Percentiles rank a stretch among this genome's conserved stretches.
These are phyloP conservation scores for Erodium texanum DNA, from an alignment of 441 rosid species.

Conservation along the genomic window DNA sequence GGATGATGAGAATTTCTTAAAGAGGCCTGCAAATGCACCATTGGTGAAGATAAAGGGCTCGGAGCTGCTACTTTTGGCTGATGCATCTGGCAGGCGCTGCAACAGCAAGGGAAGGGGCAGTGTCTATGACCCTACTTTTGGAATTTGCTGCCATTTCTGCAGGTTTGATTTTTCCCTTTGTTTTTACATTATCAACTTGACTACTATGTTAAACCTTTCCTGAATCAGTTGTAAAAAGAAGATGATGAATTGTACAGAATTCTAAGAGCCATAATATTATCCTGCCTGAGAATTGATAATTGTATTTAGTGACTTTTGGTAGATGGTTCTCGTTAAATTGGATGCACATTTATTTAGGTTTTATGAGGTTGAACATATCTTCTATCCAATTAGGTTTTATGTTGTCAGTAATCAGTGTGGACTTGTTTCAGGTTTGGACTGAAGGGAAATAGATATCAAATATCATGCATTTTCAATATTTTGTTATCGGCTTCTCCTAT, in stretches of 20 bases:
- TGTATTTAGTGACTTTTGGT: not conserved
- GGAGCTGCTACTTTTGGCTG: constrained; percentile 21
- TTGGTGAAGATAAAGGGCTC: constrained; percentile 13
- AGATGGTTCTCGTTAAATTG: constrained; percentile 2
- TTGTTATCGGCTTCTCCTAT: too few relatives aligned
- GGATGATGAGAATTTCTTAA: constrained; percentile 7
- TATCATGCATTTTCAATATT: not conserved
- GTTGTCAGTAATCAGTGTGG: not conserved
- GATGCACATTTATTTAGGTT: not conserved
- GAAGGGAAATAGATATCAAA: not conserved
- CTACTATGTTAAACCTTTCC: not conserved
- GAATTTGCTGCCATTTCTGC: constrained; percentile 48
- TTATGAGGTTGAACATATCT: not conserved
- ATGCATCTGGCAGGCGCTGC: constrained; percentile 35
- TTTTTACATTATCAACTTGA: not conserved
- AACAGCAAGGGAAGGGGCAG: constrained; percentile 30
- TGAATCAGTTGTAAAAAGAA: not conserved
- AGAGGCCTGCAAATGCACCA: constrained; percentile 32
- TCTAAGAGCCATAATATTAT: not conserved
- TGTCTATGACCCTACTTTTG: constrained; percentile 27
- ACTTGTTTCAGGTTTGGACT: constrained; percentile 1
- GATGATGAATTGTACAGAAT: not conserved
- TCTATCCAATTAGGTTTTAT: not conserved
- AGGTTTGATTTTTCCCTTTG: constrained; percentile 19
- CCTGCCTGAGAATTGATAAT: not conserved